phyloP scores from a whole-genome alignment of 2,329 filamentous ascomycete genomes.

The Fusarium sp. region DNA sequence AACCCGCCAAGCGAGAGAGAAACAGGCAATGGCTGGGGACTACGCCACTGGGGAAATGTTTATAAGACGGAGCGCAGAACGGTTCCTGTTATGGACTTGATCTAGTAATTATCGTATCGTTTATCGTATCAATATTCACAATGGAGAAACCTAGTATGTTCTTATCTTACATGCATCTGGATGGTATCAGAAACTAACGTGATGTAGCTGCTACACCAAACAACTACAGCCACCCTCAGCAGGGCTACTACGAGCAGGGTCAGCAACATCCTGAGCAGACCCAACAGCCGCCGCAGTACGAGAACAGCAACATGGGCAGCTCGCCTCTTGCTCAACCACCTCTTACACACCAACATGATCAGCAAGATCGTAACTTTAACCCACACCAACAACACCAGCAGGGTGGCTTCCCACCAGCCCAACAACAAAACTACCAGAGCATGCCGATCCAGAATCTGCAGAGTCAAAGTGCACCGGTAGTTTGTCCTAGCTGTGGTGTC shows the following conservation, averaged over 20 bases:
- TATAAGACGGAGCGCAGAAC: not conserved
- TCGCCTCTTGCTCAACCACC: slow-evolving; percentile 28
- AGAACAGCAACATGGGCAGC: slow-evolving; percentile 3
- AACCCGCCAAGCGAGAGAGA: not conserved
- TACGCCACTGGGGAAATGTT: not conserved
- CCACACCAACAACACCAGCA: not conserved
- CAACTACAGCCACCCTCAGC: not conserved
- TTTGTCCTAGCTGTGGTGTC: slow-evolving; percentile 32
- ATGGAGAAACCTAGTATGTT: slow-evolving; percentile 41
- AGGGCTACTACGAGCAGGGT: slow-evolving; percentile 1
- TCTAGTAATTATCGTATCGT: not conserved
- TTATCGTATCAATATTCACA: not conserved
- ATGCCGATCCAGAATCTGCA: slow-evolving; percentile 32
- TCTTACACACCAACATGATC: not conserved
- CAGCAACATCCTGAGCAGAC: not conserved
- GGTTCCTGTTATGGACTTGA: not conserved
- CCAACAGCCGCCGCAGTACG: slow-evolving; percentile 17
- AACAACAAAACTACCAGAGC: slow-evolving; percentile 5
- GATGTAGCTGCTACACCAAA: slow-evolving; percentile 8
- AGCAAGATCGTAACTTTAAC: not conserved
- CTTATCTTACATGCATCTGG: not conserved
- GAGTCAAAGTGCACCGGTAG: slow-evolving; percentile 27
- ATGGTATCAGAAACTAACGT: not conserved
- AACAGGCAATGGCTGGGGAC: not conserved
- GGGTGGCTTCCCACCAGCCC: not conserved